Evolutionary conservation across 148 eudicot species (phyloP).

Genomic region (Rheum nobile): DNA sequence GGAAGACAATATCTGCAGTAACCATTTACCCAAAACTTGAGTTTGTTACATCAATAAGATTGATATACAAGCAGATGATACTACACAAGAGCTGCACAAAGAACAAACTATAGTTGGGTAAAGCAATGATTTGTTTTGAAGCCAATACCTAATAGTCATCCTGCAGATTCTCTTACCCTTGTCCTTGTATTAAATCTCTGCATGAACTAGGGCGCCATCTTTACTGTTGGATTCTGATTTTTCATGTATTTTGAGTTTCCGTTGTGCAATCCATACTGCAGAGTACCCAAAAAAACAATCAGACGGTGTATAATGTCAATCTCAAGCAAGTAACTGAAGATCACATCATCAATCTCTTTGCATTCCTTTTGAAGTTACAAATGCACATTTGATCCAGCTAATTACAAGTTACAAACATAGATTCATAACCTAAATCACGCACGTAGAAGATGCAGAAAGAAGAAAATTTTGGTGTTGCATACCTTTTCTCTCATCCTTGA

Average conservation of each 20-base stretch:
- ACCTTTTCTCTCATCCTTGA: constrained; percentile 74
- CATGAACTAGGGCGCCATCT: not conserved
- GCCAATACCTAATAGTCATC: not conserved
- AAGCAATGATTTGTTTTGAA: not conserved
- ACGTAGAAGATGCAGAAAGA: not conserved
- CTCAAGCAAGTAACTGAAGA: too few relatives aligned
- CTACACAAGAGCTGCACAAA: not conserved
- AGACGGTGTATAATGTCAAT: not conserved
- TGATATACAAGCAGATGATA: not conserved
- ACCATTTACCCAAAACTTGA: not conserved
- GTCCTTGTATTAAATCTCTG: not conserved
- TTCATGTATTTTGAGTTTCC: not conserved
- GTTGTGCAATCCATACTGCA: constrained; percentile 1
- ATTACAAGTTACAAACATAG: too few relatives aligned
- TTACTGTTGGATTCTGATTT: not conserved
- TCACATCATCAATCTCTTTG: too few relatives aligned
- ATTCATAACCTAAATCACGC: too few relatives aligned
- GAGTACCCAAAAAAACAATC: not conserved
- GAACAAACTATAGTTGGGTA: not conserved
- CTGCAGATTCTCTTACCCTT: not conserved
- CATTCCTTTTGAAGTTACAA: not conserved
- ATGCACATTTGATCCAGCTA: too few relatives aligned
- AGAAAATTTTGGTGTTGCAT: not conserved
- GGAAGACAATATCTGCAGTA: too few relatives aligned
- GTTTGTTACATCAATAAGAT: not conserved